A percentile compares a stretch with the other conserved stretches of the same genome.
phyloP scores from a whole-genome alignment of 306 rosid species.

The Vigna nakashimae region DNA sequence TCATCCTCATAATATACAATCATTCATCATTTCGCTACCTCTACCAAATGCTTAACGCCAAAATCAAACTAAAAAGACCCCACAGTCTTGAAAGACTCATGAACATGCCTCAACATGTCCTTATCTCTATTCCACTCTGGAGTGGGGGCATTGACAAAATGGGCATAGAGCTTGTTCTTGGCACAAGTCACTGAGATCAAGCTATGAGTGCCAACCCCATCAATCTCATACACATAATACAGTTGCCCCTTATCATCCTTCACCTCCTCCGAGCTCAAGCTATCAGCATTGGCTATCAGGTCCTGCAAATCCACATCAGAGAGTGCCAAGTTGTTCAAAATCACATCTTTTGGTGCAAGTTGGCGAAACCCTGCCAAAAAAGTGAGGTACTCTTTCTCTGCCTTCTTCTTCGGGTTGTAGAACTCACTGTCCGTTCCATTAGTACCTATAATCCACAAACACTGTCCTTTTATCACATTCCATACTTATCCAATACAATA shows the following conservation, averaged over 20 bases:
- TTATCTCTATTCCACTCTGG: constrained; percentile 84
- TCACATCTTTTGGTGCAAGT: constrained; percentile 72
- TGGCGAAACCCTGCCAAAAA: constrained; percentile 73
- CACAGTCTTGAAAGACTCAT: constrained; percentile 79
- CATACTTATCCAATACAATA: not conserved
- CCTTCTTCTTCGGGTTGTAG: constrained; percentile 78
- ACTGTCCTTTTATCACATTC: not conserved
- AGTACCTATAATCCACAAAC: constrained; percentile 47
- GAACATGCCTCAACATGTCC: constrained; percentile 80
- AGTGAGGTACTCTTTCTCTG: constrained; percentile 82
- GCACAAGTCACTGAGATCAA: constrained; percentile 90
- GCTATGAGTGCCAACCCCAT: constrained; percentile 75
- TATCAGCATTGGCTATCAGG: constrained; percentile 65
- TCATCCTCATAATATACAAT: not conserved
- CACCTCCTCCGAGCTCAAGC: constrained; percentile 71
- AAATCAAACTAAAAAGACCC: constrained; percentile 51
- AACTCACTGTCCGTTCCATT: constrained; percentile 90
- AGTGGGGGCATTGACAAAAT: constrained; percentile 84
- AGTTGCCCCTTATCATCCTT: constrained; percentile 75
- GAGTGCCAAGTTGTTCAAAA: constrained; percentile 75
- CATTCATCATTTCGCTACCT: not conserved
- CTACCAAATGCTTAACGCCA: not conserved
- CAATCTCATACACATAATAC: constrained; percentile 82
- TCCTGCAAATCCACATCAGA: constrained; percentile 91
- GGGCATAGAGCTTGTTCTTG: constrained; percentile 86